Conservation (phyloP, 2,329 filamentous ascomycete species). For the Orbilia oligospora region DNA sequence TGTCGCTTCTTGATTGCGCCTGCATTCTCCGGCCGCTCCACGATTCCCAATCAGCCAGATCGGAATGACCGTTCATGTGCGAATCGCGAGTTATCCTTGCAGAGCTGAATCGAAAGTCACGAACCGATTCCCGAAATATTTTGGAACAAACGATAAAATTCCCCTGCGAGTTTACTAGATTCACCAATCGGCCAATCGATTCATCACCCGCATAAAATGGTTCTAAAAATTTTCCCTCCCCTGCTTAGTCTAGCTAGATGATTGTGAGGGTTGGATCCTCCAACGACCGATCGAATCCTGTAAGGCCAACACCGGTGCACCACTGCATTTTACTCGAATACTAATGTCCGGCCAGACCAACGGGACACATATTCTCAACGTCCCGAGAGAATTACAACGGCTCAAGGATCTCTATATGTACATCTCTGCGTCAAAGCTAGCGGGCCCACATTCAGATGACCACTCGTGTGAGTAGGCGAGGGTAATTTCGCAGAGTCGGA, state of each 20-base stretch:
- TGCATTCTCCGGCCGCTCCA: constrained; percentile 13
- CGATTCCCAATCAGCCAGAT: constrained; percentile 37
- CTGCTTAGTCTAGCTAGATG: neutral
- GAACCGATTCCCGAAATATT: constrained; percentile 5
- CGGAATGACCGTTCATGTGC: constrained; percentile 44
- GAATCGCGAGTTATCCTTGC: constrained; percentile 40
- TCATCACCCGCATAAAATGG: constrained; percentile 14
- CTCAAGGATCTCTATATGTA: neutral
- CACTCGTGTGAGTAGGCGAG: constrained; percentile 4
- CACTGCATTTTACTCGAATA: neutral
- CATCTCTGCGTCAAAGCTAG: constrained; percentile 24
- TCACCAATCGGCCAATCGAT: neutral
- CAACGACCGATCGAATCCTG: constrained; percentile 6
- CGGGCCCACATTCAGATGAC: neutral
- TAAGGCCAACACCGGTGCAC: constrained; percentile 20
- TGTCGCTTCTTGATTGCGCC: constrained; percentile 49
- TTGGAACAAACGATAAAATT: neutral
- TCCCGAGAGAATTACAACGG: neutral
- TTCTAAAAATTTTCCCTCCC: neutral
- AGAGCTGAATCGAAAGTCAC: constrained; percentile 48
- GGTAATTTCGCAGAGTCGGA: constrained; percentile 37
- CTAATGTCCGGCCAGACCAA: neutral
- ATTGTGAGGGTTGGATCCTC: neutral
- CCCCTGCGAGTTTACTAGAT: neutral
- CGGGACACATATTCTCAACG: neutral